These are phyloP conservation scores for Vitis cinerea DNA, from an alignment of 164 flowering plant species.

Conservation along the genomic window DNA sequence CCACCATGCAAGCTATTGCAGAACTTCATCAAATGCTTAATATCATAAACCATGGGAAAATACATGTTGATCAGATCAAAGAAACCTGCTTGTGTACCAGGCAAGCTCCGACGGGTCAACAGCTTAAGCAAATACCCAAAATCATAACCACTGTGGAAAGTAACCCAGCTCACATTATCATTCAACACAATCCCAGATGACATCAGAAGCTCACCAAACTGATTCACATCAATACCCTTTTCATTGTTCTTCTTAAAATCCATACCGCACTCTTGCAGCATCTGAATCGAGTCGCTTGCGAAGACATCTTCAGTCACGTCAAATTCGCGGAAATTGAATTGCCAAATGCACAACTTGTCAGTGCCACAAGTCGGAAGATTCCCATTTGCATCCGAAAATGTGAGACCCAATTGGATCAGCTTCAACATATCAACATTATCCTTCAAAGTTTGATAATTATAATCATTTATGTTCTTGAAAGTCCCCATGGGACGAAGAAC, in stretches of 20 bases:
- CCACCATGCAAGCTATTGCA: constrained; percentile 63
- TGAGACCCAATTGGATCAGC: constrained; percentile 52
- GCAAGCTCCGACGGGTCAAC: constrained; percentile 42
- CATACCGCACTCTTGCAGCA: constrained; percentile 49
- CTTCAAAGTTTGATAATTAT: constrained; percentile 49
- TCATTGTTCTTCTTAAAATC: constrained; percentile 54
- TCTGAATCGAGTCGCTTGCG: constrained; percentile 49
- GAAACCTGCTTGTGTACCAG: constrained; percentile 44
- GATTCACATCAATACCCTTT: constrained; percentile 46
- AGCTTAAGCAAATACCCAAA: constrained; percentile 49
- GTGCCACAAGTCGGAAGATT: constrained; percentile 48
- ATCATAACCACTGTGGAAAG: constrained; percentile 54
- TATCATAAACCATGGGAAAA: constrained; percentile 51
- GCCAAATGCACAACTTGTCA: constrained; percentile 42
- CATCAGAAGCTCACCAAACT: constrained; percentile 59
- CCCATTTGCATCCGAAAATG: constrained; percentile 52
- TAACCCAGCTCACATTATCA: constrained; percentile 41
- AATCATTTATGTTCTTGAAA: constrained; percentile 48
- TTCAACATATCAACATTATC: constrained; percentile 58
- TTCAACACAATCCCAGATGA: constrained; percentile 50
- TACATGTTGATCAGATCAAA: constrained; percentile 41
- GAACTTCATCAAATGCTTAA: constrained; percentile 65
- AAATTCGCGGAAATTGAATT: constrained; percentile 56
- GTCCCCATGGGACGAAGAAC: constrained; percentile 49
- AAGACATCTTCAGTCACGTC: constrained; percentile 34